phyloP scores from a whole-genome alignment of 2,329 filamentous ascomycete species.

The Myriosclerotinia curreyana region DNA sequence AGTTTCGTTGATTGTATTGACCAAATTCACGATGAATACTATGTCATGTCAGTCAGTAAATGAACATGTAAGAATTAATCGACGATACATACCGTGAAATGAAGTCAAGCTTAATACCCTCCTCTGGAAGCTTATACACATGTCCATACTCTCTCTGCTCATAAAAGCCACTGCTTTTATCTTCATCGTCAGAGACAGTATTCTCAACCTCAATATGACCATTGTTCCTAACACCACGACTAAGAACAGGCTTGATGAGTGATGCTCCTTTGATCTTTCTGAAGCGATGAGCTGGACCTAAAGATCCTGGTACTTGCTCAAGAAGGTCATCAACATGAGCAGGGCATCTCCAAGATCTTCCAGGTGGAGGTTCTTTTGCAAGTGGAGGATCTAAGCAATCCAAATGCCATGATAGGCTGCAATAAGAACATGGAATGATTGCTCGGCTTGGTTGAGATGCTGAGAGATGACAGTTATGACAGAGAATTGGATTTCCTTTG shows the following conservation, averaged over 20 bases:
- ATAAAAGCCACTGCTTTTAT: slow-evolving; percentile 51
- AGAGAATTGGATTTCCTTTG: slow-evolving; percentile 74
- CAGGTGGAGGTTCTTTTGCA: slow-evolving; percentile 70
- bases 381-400: slow-evolving; percentile 87
- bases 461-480: slow-evolving; percentile 69
- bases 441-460: slow-evolving; percentile 58
- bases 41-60: slow-evolving; percentile 1
- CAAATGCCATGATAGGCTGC: slow-evolving; percentile 80
- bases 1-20: slow-evolving; percentile 21
- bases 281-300: slow-evolving; percentile 59
- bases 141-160: slow-evolving; percentile 61
- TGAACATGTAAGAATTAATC: neutral
- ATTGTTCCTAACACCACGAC: slow-evolving; percentile 67
- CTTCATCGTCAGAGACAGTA: slow-evolving; percentile 51
- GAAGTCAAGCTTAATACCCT: slow-evolving; percentile 69
- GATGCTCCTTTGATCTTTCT: slow-evolving; percentile 57
- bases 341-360: slow-evolving; percentile 81
- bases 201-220: slow-evolving; percentile 70
- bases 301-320: slow-evolving; percentile 51
- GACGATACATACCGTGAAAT: slow-evolving; percentile 55
- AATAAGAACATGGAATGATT: slow-evolving; percentile 85
- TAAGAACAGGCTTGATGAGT: slow-evolving; percentile 51
- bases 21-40: slow-evolving; percentile 26
- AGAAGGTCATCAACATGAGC: slow-evolving; percentile 79
- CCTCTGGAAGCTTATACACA: slow-evolving; percentile 60